Percentiles rank a stretch among this genome's conserved stretches.
Evolutionary conservation across 371 early-diverging fungal genomes (phyloP).

Genomic region (Funneliformis caledonium): DNA sequence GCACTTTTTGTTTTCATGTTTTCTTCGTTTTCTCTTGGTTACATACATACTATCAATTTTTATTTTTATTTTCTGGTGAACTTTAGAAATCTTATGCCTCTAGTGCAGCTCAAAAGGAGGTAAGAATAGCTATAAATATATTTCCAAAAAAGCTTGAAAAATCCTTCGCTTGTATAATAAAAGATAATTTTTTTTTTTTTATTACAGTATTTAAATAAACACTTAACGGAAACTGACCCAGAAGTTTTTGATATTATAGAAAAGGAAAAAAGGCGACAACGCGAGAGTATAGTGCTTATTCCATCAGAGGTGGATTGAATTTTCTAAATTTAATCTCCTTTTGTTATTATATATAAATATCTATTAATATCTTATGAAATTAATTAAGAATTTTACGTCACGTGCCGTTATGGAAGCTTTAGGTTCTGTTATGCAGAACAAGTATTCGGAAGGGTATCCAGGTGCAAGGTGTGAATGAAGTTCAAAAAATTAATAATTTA

Average conservation of each 20-base stretch:
- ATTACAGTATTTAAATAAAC: slow-evolving; percentile 66
- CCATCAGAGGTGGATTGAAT: slow-evolving; percentile 84
- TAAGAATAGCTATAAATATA: not conserved
- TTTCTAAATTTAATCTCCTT: not conserved
- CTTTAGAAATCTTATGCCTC: slow-evolving; percentile 33
- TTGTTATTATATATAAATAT: not conserved
- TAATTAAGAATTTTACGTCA: slow-evolving; percentile 93
- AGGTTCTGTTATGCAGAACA: slow-evolving; percentile 99
- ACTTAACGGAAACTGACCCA: slow-evolving; percentile 81
- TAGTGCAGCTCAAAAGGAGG: slow-evolving; percentile 32
- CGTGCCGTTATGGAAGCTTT: slow-evolving; percentile 96
- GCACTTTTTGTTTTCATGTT: not conserved
- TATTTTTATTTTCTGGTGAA: not conserved
- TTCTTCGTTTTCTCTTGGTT: not conserved
- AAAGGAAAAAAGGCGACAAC: slow-evolving; percentile 95
- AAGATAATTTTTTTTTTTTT: not conserved
- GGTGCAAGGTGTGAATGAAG: slow-evolving; percentile 72
- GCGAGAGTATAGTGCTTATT: slow-evolving; percentile 92
- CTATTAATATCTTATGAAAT: not conserved
- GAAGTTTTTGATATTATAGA: slow-evolving; percentile 96
- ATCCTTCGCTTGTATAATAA: not conserved
- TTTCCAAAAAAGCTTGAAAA: not conserved
- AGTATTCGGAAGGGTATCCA: slow-evolving; percentile 99
- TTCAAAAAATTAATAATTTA: not conserved
- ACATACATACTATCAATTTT: not conserved